A percentile compares a stretch with the other conserved stretches of the same genome.
phyloP scores from a whole-genome alignment of 371 early-diverging fungal genomes.

The Mortierella sp. region DNA sequence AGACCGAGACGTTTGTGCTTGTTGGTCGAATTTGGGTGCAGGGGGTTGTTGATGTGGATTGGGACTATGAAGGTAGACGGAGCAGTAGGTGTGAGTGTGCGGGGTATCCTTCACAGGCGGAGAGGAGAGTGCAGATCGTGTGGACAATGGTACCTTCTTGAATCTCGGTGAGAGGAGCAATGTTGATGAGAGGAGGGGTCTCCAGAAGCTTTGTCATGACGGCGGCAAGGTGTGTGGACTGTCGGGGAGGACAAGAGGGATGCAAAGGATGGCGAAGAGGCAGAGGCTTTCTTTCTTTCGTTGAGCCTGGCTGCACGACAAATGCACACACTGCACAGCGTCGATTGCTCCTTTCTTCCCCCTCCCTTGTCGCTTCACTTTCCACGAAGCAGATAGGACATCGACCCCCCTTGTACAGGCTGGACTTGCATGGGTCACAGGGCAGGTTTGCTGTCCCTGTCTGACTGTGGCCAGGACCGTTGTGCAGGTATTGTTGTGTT shows the following conservation, averaged over 20 bases:
- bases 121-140: background rate
- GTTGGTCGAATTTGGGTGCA: constrained; percentile 42
- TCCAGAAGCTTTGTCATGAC: constrained; percentile 22
- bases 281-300: background rate
- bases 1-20: constrained; percentile 44
- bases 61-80: constrained; percentile 21
- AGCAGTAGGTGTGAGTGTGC: background rate
- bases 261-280: background rate
- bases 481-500: no score
- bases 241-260: background rate
- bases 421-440: no score
- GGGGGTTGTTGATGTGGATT: constrained; percentile 42
- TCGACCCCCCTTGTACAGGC: no score
- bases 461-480: no score
- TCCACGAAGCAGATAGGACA: no score
- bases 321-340: background rate
- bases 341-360: no score
- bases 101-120: background rate
- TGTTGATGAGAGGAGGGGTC: constrained; percentile 41
- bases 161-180: constrained; percentile 40
- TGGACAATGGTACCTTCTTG: constrained; percentile 24
- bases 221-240: background rate
- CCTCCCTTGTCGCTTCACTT: no score
- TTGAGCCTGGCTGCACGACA: background rate
- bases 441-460: no score